Evolutionary conservation across 2,329 filamentous ascomycete genomes (phyloP).

Genomic region (Westerdykella aurantiaca): DNA sequence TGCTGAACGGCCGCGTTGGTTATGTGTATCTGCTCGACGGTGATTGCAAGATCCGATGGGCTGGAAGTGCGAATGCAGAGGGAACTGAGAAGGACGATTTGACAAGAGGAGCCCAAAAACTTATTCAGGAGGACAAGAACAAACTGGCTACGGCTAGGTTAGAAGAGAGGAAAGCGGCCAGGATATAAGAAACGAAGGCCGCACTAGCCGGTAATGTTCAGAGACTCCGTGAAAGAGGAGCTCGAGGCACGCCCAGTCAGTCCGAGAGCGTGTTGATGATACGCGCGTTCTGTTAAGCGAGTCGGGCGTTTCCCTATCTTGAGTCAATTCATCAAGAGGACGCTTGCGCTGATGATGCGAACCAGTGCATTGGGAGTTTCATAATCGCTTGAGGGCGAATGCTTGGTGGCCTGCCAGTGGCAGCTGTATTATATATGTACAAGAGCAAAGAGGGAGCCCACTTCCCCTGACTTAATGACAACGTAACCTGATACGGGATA

Average conservation of each 20-base stretch:
- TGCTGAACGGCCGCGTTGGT: conserved; percentile 86
- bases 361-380: too few species aligned
- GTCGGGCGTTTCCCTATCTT: too few species aligned
- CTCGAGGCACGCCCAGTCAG: conserved; percentile 6
- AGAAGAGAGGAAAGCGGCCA: background rate
- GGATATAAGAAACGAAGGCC: background rate
- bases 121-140: conserved; percentile 45
- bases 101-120: conserved; percentile 56
- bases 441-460: conserved; percentile 4
- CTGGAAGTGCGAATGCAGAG: conserved; percentile 67
- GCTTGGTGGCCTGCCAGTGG: background rate
- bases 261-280: conserved; percentile 4
- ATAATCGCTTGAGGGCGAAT: background rate
- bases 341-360: too few species aligned
- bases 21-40: conserved; percentile 89
- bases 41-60: conserved; percentile 88
- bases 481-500: conserved; percentile 21
- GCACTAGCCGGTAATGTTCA: background rate
- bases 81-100: conserved; percentile 62
- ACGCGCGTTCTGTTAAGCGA: background rate
- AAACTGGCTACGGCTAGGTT: background rate
- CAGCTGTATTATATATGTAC: conserved; percentile 25
- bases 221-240: conserved; percentile 6
- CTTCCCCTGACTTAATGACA: conserved; percentile 7
- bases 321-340: too few species aligned